Evolutionary conservation across 176 grass and related monocot species (phyloP), one percentile per base, ranked within the genome.

Genomic region (Raddia distichophylla): DNA sequence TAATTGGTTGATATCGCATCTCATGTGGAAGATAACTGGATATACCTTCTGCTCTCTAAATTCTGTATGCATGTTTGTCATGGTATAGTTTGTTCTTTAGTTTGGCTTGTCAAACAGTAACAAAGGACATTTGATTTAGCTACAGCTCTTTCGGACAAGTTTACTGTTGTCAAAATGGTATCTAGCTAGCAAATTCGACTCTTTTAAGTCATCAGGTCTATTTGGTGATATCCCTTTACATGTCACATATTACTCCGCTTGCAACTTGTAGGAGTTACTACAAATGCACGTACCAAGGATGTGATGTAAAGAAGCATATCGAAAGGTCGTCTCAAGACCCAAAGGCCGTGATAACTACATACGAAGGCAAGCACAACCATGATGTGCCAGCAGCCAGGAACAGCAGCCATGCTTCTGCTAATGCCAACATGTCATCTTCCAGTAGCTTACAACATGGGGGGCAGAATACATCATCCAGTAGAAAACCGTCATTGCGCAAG

Each of bases 341-440:
- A 64, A 90, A 85, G 71, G 80, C 87, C 3, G 94, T 97, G 44
- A 92, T 97, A 78, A 97, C 94, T 54, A 97, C 94, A 54, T 97
- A 97, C 2, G 94, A 97, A 81, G 91, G 94, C 67, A 97, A 90
- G 83, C 94, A 97, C 76, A 94, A 67, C 71, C 94, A 97, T 80
- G 91, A 94, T 61, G 85, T 94, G 53, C 94, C 94, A 61, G 55
- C 76, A 79, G 76, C 87, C 50, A 85, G 87, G 69, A 90, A 86
- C 76, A 92, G 79, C 66, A 90, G 72, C 77, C 89, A 87, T 83
- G 73, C 71, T 76, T 47, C 66, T 56, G 89, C 87, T 33, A 86
- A 61, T 58, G 49, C 46, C 34, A 84, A 71, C 33, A 56, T 47
- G 19, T 77, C 72, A 42, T 74, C 83, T 82, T 86, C 88, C 74